Base-by-base conservation (phyloP, 495 filamentous ascomycete genomes). In the Lasiosphaeria miniovina region DNA sequence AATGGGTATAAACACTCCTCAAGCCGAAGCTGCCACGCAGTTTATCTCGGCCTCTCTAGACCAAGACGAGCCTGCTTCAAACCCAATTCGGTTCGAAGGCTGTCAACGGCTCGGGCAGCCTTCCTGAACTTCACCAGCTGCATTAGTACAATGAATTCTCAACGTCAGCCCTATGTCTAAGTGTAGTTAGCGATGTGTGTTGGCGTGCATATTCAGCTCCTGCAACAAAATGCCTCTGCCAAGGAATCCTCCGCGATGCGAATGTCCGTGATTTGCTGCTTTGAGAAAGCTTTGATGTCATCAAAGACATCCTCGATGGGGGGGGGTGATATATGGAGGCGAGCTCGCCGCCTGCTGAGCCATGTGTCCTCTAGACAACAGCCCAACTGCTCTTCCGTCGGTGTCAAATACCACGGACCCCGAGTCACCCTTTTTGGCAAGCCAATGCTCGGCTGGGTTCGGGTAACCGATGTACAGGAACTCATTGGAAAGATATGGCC, bases 321-420 rank as follows among this genome's bases (percentile, higher is more conserved):
- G 0, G 51, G 51, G 51, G 0, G 51, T 53, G 32, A 53, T 38
- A 1, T 36, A 38, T 0, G 32, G 2, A 38, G 36, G 36, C 1
- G 32, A 36, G 31, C 34, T n/a, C 51, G 3, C 3, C 8, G 51
- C 34, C 51, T 53, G 51, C 31, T 53, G 51, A 17, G 34, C 32
- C 32, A 15, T 53, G 32, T 53, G 51, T 53, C 51, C 51, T 36
- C 32, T 53, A 53, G 36, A 53, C 51, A 53, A 38, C 3, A 53
- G 34, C 32, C 32, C 51, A 9, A 36, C 34, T 14, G 51, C 51
- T 38, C 7, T 35, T 14, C 51, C 51, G 0, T 53, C 31, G 31
- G 3, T n/a, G 15, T 53, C 24, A 9, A 35, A 53, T 10, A 53
- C 51, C 32, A 53, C 34, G 1, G 51, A 53, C 14, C 51, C 51